Evolutionary conservation across 768 basidiomycete species (phyloP).

Genomic region (Hericium erinaceus): DNA sequence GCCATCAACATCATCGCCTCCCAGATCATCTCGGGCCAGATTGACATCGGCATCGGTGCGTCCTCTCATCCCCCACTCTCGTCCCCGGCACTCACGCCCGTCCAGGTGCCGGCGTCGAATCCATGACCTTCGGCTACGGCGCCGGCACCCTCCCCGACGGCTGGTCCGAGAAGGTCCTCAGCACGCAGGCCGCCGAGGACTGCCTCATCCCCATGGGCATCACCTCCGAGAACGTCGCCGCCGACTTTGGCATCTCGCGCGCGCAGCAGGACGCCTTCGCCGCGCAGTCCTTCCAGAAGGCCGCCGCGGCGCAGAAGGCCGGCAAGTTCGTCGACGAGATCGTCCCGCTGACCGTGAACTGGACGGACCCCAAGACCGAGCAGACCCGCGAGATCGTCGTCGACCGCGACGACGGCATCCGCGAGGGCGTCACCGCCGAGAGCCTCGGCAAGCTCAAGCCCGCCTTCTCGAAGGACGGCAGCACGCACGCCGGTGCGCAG

Average conservation of each 20-base stretch:
- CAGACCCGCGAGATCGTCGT: slow-evolving; percentile 59
- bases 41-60: slow-evolving; percentile 80
- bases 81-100: not conserved
- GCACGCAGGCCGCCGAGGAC: slow-evolving; percentile 64
- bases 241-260: slow-evolving; percentile 66
- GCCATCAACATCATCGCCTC: slow-evolving; percentile 79
- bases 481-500: slow-evolving; percentile 59
- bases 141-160: slow-evolving; percentile 42
- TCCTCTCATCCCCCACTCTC: slow-evolving; percentile 15
- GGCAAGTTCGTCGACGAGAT: slow-evolving; percentile 83
- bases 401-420: slow-evolving; percentile 76
- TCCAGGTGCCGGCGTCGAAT: slow-evolving; percentile 78
- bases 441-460: slow-evolving; percentile 75
- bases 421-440: slow-evolving; percentile 77
- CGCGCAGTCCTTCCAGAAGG: slow-evolving; percentile 77
- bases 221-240: slow-evolving; percentile 89
- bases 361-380: slow-evolving; percentile 67
- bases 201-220: slow-evolving; percentile 87
- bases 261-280: slow-evolving; percentile 78
- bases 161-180: slow-evolving; percentile 57
- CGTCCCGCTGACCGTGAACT: slow-evolving; percentile 63
- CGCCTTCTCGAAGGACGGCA: slow-evolving; percentile 69
- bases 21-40: slow-evolving; percentile 69
- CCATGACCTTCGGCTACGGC: slow-evolving; percentile 78
- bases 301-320: slow-evolving; percentile 67